These are phyloP conservation scores for Coix lacrymajobi DNA, from an alignment of 176 grass and related monocot genomes.

Conservation along the genomic window DNA sequence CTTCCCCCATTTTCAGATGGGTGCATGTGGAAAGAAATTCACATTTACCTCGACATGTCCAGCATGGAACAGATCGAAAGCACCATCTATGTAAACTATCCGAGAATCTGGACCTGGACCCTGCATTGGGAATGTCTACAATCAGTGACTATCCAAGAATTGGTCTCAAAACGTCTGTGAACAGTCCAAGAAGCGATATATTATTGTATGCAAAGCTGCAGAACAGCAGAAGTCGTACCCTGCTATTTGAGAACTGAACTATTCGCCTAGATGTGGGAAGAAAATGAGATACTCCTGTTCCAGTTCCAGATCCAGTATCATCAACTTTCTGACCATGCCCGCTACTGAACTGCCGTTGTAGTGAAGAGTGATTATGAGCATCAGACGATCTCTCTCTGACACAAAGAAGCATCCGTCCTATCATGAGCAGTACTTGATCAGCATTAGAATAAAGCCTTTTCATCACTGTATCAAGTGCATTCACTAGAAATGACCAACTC, in stretches of 20 bases:
- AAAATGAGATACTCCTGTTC: slow-evolving; percentile 88
- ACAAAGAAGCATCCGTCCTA: slow-evolving; percentile 91
- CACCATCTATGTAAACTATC: slow-evolving; percentile 93
- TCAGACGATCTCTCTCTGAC: slow-evolving; percentile 79
- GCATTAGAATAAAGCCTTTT: neutral
- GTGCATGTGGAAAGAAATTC: neutral
- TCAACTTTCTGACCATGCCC: slow-evolving; percentile 64
- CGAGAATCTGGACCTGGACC: slow-evolving; percentile 82
- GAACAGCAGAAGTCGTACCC: slow-evolving; percentile 36
- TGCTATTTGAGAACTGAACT: slow-evolving; percentile 95
- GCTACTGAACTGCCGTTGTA: slow-evolving; percentile 93
- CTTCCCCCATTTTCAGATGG: neutral
- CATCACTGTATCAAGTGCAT: neutral
- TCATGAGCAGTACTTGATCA: slow-evolving; percentile 6
- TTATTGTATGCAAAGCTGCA: neutral
- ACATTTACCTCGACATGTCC: slow-evolving; percentile 90
- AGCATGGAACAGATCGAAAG: slow-evolving; percentile 96
- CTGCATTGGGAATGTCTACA: slow-evolving; percentile 39
- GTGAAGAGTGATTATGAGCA: slow-evolving; percentile 59
- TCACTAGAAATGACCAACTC: neutral
- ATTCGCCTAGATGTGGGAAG: slow-evolving; percentile 86
- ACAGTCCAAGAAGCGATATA: neutral
- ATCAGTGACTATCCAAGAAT: neutral
- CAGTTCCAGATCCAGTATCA: slow-evolving; percentile 42
- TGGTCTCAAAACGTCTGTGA: neutral